Conservation (phyloP, 495 filamentous ascomycete genomes). For the Aspergillus nanangensis region DNA sequence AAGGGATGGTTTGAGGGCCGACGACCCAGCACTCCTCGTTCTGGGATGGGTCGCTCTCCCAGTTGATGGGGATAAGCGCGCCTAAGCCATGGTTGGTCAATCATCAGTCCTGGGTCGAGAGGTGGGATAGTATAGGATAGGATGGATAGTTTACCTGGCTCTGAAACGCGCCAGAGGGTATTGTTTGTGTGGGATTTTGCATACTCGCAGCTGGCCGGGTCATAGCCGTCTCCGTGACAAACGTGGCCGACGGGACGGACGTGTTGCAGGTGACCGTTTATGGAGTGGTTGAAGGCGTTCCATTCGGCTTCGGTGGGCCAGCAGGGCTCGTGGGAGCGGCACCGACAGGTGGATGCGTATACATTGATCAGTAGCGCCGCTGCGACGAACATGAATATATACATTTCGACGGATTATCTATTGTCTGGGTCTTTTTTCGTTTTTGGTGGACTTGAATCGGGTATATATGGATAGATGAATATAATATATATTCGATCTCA, state of each 20-base stretch:
- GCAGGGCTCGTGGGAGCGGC: constrained; percentile 9
- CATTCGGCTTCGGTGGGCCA: constrained; percentile 12
- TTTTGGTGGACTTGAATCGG: too few species aligned
- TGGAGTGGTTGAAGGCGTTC: constrained; percentile 12
- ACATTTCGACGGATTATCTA: too few species aligned
- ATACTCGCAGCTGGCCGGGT: constrained; percentile 1
- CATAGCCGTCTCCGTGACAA: constrained; percentile 14
- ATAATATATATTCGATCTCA: too few species aligned
- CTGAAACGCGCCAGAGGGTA: neutral
- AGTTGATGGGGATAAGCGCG: neutral
- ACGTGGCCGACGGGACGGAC: constrained; percentile 9
- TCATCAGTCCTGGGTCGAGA: neutral
- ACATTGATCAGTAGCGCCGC: too few species aligned
- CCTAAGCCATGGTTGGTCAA: neutral
- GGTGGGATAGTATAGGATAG: neutral
- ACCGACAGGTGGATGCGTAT: too few species aligned
- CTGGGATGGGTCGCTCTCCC: neutral
- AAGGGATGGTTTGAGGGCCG: constrained; percentile 3
- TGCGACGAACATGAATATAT: too few species aligned
- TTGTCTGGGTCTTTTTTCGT: too few species aligned
- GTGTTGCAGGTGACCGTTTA: constrained; percentile 10
- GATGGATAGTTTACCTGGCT: neutral
- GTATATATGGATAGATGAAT: too few species aligned
- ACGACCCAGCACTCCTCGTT: constrained; percentile 17
- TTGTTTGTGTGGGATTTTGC: neutral